Conservation (phyloP, 2,329 filamentous ascomycete genomes). For the Sclerotinia trifoliorum region DNA sequence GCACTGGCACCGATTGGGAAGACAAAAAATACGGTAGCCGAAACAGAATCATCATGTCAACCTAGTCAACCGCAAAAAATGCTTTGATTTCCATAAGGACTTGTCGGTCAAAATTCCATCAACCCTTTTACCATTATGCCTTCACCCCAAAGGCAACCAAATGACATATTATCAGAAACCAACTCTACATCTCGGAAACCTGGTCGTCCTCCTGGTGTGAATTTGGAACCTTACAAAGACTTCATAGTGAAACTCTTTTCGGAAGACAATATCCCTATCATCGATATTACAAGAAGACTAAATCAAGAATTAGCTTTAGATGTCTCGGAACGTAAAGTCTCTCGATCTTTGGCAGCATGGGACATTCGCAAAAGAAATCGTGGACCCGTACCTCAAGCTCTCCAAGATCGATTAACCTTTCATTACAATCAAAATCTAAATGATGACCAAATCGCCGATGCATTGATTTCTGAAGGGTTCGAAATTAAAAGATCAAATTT, state of each 20-base stretch:
- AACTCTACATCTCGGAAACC: constrained; percentile 26
- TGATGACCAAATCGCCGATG: constrained; percentile 36
- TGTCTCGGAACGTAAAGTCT: constrained; percentile 37
- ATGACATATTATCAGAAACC: constrained; percentile 6
- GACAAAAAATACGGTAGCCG: neutral
- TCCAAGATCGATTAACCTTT: constrained; percentile 32
- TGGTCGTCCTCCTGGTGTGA: constrained; percentile 33
- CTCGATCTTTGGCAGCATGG: constrained; percentile 35
- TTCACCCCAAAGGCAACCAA: neutral
- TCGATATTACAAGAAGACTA: constrained; percentile 35
- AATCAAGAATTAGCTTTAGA: constrained; percentile 36
- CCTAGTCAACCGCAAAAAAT: neutral
- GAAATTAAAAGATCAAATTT: constrained; percentile 36
- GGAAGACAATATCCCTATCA: constrained; percentile 32
- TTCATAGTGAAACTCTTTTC: constrained; percentile 35
- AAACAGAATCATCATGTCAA: neutral
- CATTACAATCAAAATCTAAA: constrained; percentile 39
- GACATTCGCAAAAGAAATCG: constrained; percentile 35
- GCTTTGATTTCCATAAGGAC: constrained; percentile 7
- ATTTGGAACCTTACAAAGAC: constrained; percentile 36
- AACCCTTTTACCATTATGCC: neutral
- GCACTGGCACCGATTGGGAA: no score
- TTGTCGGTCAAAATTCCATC: constrained; percentile 11
- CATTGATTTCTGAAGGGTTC: constrained; percentile 34
- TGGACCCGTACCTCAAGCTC: constrained; percentile 32